Conservation (phyloP, 129 eudicot species). For the Flaveria robusta region DNA sequence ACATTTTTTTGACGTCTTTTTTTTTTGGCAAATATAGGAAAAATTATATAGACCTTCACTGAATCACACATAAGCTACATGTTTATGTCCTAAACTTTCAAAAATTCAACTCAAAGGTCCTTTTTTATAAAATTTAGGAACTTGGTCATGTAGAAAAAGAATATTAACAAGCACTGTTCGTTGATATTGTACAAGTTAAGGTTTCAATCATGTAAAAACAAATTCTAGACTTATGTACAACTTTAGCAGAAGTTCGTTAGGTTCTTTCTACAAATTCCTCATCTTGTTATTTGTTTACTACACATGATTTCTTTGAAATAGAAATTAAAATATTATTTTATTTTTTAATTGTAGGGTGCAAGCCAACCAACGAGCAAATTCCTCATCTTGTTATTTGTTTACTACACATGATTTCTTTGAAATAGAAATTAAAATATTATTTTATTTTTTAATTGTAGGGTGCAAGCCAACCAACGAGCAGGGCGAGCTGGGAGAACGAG, state of each 20-base stretch:
- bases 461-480: slow-evolving; percentile 97
- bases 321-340: not conserved
- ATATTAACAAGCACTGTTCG: not conserved
- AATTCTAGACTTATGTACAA: not conserved
- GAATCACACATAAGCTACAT: not conserved
- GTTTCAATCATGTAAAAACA: not conserved
- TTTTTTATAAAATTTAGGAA: not conserved
- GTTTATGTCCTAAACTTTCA: not conserved
- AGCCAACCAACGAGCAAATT: slow-evolving; percentile 96
- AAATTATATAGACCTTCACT: not conserved
- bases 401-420: too few relatives aligned
- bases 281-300: not conserved
- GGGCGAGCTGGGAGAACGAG: slow-evolving; percentile 99
- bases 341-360: slow-evolving; percentile 63
- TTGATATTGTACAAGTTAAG: not conserved
- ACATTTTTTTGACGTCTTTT: not conserved
- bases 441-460: slow-evolving; percentile 46
- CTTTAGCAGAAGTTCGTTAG: not conserved
- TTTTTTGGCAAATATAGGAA: not conserved
- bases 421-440: not conserved
- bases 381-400: too few relatives aligned
- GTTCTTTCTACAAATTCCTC: not conserved
- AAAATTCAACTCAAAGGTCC: not conserved
- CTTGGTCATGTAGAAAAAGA: not conserved
- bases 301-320: not conserved